Base-by-base conservation (phyloP, 2,329 filamentous ascomycete genomes). In the Anisogramma anomala region DNA sequence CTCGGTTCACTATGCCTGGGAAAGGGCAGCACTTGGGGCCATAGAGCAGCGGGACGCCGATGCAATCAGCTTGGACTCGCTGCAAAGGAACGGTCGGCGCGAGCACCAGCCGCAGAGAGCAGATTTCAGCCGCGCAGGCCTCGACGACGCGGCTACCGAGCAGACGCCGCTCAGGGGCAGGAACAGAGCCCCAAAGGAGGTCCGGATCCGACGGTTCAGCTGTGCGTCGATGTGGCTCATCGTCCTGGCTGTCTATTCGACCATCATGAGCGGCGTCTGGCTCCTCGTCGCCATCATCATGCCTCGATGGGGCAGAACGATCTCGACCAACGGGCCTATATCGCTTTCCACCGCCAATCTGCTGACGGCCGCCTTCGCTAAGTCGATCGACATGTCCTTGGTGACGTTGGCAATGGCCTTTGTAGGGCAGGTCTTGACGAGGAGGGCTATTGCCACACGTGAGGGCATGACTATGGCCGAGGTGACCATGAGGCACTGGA, bases 401-500 rank as follows among this genome's bases (percentile, higher is more conserved):
- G 82, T 85, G 3, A 85, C 83, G 0, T 77, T 84, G 0, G 83
- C 85, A 46, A 79, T 88, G 1, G 72, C 79, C 0, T 83, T 83
- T 41, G 56, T 88, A 0, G 84, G 84, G 0, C 84, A 91, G 55
- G 72, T 82, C 0, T 60, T 89, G 13, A 85, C 75, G n/a, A 69
- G 81, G 15, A 65, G 80, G 41, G 79, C 83, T 0, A 71, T 84
- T 41, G 68, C 70, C 18, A 71, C 68, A 40, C 64, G 68, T 7
- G 71, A 75, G 0, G 84, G 84, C 2, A 71, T 88, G 43, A 84
- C 77, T 0, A 68, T 89, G 13, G 79, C 84, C 0, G 83, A 89
- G 53, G 74, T 88, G 64, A 79, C 72, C 13, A 86, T 89, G 81
- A 71, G 83, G 34, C 72, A 72, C 32, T 89, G 83, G 84, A 71